Evolutionary conservation across 768 basidiomycete genomes (phyloP), one percentile per base, ranked within the genome.

Genomic region (Suillus hirtellus): DNA sequence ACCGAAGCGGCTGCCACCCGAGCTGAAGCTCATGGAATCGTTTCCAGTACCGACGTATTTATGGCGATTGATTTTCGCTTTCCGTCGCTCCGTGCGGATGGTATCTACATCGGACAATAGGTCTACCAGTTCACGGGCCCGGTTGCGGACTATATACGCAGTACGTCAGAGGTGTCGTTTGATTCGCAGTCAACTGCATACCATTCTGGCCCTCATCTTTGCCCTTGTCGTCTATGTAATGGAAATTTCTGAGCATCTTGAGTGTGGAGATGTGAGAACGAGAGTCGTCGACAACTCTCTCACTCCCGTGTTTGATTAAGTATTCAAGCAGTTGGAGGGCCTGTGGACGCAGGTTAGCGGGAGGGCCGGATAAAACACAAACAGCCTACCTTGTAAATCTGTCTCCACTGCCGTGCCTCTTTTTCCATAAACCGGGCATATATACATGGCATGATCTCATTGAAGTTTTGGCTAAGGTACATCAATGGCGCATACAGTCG

Each of bases 181-280:
- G 10, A 7, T 31, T 31, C 19, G 34, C 19, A 15, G 8, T 37
- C 59, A 4, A 15, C 31, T 59, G 60, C 78, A n/a, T 66, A 95
- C 96, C 95, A 70, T 99, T 99, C 69, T 97, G 84, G 7, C 97
- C 97, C 76, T 99, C 94, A 71, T 99, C 97, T 75, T 99, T 99
- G 56, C 94, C 95, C 79, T 96, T 96, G 66, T 99, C 96, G 67
- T 99, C 97, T 62, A 98, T 93, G 75, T 98, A 98, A 73, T 99
- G 96, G 79, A 99, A 99, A 71, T 90, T 97, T 63, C 95, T 81
- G 12, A 99, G 85, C 93, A 99, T 98, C 79, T 99, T 99, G 69
- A 99, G 84, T 21, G 96, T 96, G 34, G 94, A 90, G 34, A 98
- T 81, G 75, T 99, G 97, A 1, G 93, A 91, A 59, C 97, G 85